Conservation (phyloP, 2,329 filamentous ascomycete species). For the Cladosporium velox region DNA sequence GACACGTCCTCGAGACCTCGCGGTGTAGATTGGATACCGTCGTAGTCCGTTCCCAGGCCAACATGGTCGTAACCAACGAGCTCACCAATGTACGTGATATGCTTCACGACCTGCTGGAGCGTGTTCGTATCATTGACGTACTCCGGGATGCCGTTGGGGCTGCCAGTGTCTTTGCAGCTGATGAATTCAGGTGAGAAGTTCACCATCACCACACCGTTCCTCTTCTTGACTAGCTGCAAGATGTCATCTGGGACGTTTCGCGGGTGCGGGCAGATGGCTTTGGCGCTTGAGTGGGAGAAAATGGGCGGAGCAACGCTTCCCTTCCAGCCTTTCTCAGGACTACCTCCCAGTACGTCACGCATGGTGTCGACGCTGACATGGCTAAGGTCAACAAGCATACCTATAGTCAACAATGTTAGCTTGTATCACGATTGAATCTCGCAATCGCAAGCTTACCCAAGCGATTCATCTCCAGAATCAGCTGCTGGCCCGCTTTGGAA, state of each 20-base stretch:
- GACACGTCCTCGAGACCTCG: constrained; percentile 80
- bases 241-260: constrained; percentile 88
- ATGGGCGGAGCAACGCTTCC: constrained; percentile 81
- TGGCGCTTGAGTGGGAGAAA: constrained; percentile 84
- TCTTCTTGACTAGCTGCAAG: constrained; percentile 71
- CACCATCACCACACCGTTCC: constrained; percentile 81
- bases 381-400: constrained; percentile 89
- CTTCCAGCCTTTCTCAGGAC: constrained; percentile 56
- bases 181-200: constrained; percentile 86
- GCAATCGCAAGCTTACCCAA: constrained; percentile 68
- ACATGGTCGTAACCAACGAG: constrained; percentile 85
- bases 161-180: constrained; percentile 63
- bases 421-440: neutral
- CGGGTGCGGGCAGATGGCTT: constrained; percentile 79
- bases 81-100: constrained; percentile 80
- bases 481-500: constrained; percentile 64
- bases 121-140: constrained; percentile 70
- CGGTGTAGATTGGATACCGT: constrained; percentile 70
- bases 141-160: constrained; percentile 64
- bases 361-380: constrained; percentile 81
- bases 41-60: constrained; percentile 86
- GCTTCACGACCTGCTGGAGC: constrained; percentile 73
- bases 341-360: constrained; percentile 71
- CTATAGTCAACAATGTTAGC: constrained; percentile 49
- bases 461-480: constrained; percentile 89